Base-by-base conservation (phyloP, 1,139 yeast species). In the Meyerozyma smithsonii region DNA sequence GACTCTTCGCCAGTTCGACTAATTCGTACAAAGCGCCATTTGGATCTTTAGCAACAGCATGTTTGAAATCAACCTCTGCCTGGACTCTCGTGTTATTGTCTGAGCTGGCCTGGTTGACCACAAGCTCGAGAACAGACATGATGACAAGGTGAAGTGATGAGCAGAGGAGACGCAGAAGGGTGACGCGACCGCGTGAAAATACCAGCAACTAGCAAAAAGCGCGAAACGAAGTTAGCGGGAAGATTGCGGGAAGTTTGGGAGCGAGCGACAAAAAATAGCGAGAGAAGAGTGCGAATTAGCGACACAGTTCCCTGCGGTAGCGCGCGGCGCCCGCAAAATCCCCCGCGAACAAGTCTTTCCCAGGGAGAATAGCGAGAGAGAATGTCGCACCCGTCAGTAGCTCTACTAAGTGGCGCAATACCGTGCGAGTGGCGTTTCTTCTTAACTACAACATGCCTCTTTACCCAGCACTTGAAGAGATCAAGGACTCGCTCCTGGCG, bases 401-500 rank as follows among this genome's bases (percentile, higher is more conserved):
- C 30, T n/a, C 6, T 8, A 3, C n/a, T 26, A n/a, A 26, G 30
- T 26, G 30, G 12, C 7, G 12, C 5, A 3, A 26, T n/a, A 8
- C 24, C 3, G 28, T 26, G 30, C 30, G 30, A 26, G 25, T 23
- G 25, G 25, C 25, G 25, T 11, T 26, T n/a, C 30, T 26, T 26
- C 7, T n/a, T 6, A 26, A 26, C 30, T 26, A 26, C 20, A 28
- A 28, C 20, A 30, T 30, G 34, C 12, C 21, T 17, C 34, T 30
- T 4, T 66, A 66, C 43, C 68, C 72, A 26, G 74, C 73, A 1
- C 57, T 71, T 18, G 74, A 69, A 44, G 76, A 71, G 48, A 58
- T 66, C 38, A 58, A 68, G 45, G 64, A 63, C 36, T 86, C 96
- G 0, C 74, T 92, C 32, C 72, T 90, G 1, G 72, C 77, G 3